Evolutionary conservation across 176 grass and related monocot genomes (phyloP).

Genomic region (Cymbopogon citratus): DNA sequence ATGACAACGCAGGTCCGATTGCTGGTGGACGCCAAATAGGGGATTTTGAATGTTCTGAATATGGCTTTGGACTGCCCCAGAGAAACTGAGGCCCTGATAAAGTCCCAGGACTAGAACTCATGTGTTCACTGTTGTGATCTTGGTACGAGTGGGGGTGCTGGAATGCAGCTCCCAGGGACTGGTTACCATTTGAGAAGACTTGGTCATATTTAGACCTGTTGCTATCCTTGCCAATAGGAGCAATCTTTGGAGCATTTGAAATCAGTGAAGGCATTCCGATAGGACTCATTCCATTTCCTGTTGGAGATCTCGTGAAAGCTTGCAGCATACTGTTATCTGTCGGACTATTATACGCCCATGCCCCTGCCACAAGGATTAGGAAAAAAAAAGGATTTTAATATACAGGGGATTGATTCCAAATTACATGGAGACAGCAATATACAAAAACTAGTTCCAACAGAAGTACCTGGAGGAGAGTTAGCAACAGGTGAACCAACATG

Average conservation of each 20-base stretch:
- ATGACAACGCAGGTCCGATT: conserved; percentile 39
- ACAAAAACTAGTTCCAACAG: conserved; percentile 6
- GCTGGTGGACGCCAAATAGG: conserved; percentile 58
- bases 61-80: conserved; percentile 87
- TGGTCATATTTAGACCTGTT: conserved; percentile 55
- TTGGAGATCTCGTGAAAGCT: conserved; percentile 67
- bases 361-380: conserved; percentile 38
- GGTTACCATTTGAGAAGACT: conserved; percentile 45
- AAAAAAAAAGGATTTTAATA: conserved; percentile 5
- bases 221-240: conserved; percentile 83
- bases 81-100: conserved; percentile 90
- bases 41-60: conserved; percentile 68
- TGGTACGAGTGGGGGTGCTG: conserved; percentile 77
- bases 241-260: conserved; percentile 67
- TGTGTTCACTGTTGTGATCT: conserved; percentile 51
- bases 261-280: conserved; percentile 57
- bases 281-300: conserved; percentile 51
- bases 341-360: conserved; percentile 81
- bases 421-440: neutral
- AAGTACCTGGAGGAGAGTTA: conserved; percentile 87
- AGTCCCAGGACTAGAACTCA: conserved; percentile 60
- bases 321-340: conserved; percentile 67
- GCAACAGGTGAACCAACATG: conserved; percentile 73
- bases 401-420: neutral
- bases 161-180: conserved; percentile 39